Conservation (phyloP, 306 rosid species). For the Prunus mira region DNA sequence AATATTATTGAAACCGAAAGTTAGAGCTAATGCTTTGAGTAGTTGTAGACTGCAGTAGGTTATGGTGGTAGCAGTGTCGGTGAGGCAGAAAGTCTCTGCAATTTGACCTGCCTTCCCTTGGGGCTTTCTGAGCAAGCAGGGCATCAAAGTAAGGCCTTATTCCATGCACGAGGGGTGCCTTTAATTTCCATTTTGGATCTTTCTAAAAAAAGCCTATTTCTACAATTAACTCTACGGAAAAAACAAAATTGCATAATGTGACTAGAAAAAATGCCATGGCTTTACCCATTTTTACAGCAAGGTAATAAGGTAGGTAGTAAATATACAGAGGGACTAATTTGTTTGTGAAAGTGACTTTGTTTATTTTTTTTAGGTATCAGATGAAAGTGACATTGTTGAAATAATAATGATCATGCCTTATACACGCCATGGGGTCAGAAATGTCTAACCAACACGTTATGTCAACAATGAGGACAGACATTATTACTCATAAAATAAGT, state of each 20-base stretch:
- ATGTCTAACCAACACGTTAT: background rate
- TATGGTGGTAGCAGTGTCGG: background rate
- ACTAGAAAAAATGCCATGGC: background rate
- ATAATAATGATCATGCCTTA: background rate
- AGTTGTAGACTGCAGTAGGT: background rate
- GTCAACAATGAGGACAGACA: background rate
- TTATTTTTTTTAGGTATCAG: background rate
- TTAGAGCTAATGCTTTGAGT: too few species aligned
- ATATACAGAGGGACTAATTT: background rate
- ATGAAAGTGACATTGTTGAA: background rate
- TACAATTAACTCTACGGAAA: background rate
- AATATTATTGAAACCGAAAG: too few species aligned
- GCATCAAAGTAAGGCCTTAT: background rate
- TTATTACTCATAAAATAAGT: too few species aligned
- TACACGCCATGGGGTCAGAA: background rate
- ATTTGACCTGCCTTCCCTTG: background rate
- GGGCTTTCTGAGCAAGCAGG: background rate
- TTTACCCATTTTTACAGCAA: background rate
- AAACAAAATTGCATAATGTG: background rate
- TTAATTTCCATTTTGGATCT: background rate
- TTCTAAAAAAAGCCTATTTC: background rate
- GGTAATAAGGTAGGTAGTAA: background rate
- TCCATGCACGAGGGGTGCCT: conserved; percentile 5
- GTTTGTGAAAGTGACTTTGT: background rate
- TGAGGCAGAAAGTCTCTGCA: background rate